Conservation (phyloP, 768 basidiomycete genomes). For the Phylloporus scabripes region DNA sequence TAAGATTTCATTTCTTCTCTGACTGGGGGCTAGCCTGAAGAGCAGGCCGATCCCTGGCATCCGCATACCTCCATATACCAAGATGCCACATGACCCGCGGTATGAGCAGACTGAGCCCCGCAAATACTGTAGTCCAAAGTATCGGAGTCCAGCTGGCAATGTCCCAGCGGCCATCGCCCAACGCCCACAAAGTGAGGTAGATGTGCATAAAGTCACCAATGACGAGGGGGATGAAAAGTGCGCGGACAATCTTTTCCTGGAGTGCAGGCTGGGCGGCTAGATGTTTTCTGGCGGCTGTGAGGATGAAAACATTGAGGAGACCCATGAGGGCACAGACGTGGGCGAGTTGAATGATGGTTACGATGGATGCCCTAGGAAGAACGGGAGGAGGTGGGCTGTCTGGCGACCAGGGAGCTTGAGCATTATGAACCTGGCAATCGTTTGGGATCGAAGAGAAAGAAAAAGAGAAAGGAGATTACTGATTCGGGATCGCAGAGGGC, state of each 20-base stretch:
- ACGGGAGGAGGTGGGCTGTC: constrained; percentile 39
- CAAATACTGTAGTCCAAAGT: constrained; percentile 59
- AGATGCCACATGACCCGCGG: constrained; percentile 71
- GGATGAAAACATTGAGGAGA: constrained; percentile 60
- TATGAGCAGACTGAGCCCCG: constrained; percentile 61
- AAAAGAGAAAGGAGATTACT: constrained; percentile 33
- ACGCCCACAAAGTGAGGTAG: constrained; percentile 64
- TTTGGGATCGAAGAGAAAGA: constrained; percentile 2
- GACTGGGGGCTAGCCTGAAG: background rate
- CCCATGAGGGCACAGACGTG: constrained; percentile 75
- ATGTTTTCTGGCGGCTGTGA: constrained; percentile 56
- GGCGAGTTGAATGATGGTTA: constrained; percentile 70
- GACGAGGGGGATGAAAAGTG: constrained; percentile 62
- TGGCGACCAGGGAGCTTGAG: constrained; percentile 68
- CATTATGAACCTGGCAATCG: constrained; percentile 54
- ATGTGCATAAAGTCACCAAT: constrained; percentile 66
- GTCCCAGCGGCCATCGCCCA: constrained; percentile 66
- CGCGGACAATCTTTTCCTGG: constrained; percentile 66
- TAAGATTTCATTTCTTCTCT: constrained; percentile 17
- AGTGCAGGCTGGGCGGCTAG: constrained; percentile 52
- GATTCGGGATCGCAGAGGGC: constrained; percentile 58
- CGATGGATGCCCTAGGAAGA: constrained; percentile 57
- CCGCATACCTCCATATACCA: constrained; percentile 69
- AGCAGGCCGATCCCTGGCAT: constrained; percentile 48
- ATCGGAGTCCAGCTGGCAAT: constrained; percentile 59